Evolutionary conservation across 345 rosid species (phyloP).

Genomic region (Euclidium syriacum): DNA sequence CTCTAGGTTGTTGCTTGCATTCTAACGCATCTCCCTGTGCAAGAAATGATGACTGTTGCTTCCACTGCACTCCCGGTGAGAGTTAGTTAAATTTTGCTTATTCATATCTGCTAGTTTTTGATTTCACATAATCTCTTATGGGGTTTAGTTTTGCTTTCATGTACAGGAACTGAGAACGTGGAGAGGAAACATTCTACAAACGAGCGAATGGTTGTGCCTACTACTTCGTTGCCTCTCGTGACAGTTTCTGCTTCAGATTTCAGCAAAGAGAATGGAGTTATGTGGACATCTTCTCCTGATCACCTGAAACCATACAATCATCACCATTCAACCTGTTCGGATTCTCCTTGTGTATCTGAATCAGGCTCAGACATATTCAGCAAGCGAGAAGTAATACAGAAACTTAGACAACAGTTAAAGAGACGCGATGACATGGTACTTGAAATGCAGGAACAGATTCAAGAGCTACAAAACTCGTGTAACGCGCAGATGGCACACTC

Average conservation of each 20-base stretch:
- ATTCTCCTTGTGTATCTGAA: constrained; percentile 93
- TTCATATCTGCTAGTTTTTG: neutral
- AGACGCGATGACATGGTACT: constrained; percentile 91
- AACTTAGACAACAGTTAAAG: constrained; percentile 88
- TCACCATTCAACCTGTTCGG: constrained; percentile 80
- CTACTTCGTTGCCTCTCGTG: constrained; percentile 62
- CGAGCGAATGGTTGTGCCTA: constrained; percentile 47
- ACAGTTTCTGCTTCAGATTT: constrained; percentile 57
- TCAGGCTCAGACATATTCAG: constrained; percentile 95
- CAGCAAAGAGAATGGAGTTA: constrained; percentile 56
- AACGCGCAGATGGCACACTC: constrained; percentile 61
- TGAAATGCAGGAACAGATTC: constrained; percentile 95
- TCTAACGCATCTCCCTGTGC: constrained; percentile 7
- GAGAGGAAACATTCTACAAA: constrained; percentile 36
- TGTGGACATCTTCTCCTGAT: constrained; percentile 80
- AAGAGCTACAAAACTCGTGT: constrained; percentile 63
- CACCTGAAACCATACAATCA: constrained; percentile 63
- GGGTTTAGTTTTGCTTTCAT: constrained; percentile 4
- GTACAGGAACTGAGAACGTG: constrained; percentile 54
- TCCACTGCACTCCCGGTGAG: constrained; percentile 27
- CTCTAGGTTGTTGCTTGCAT: constrained; percentile 27
- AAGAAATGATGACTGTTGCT: constrained; percentile 19
- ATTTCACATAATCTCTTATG: neutral
- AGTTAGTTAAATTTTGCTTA: neutral
- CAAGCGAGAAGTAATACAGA: constrained; percentile 90